Evolutionary conservation across 495 filamentous ascomycete genomes (phyloP), one percentile per base, ranked within the genome.

Genomic region (Staphylotrichum tortipilum): DNA sequence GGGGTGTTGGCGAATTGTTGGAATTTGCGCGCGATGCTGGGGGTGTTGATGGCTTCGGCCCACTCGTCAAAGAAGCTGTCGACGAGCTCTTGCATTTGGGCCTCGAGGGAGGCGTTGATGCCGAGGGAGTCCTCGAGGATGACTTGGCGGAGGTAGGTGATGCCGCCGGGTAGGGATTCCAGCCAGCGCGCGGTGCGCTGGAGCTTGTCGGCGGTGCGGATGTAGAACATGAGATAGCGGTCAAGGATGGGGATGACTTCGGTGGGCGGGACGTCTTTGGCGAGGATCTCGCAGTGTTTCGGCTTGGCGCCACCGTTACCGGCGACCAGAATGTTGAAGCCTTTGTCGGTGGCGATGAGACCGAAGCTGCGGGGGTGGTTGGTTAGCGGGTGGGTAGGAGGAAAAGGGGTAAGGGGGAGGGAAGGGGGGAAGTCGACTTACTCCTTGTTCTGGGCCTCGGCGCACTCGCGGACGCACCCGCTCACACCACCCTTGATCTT

Each of bases 401-500:
- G n/a, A n/a, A n/a, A n/a, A n/a, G n/a, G n/a, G n/a, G n/a, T n/a
- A n/a, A n/a, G n/a, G n/a, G n/a, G n/a, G 46, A 47, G 35, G 53
- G 56, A 6, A 41, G 43, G 57, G 8, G 28, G 47, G 0, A 33
- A 21, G 10, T 12, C 11, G 26, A 67, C 80, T 66, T 68, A 87
- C 82, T 96, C 90, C 62, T 96, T 95, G 62, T 86, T 94, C 62
- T 95, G 91, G 11, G 91, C 91, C 66, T 97, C 91, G 8, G 91
- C 91, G 55, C 91, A 97, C 63, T 97, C 91, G 49, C 91, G 73
- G 21, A 95, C 88, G 59, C 91, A 97, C 23, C 91, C 91, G 46
- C 83, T 88, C 3, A 97, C 89, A 43, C 85, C 91, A 7, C 84
- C 88, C 67, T 97, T 97, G 66, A 97, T 79, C 73, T 97, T 97